Conservation (phyloP, 257 asterid genomes). For the Verbena officinalis region DNA sequence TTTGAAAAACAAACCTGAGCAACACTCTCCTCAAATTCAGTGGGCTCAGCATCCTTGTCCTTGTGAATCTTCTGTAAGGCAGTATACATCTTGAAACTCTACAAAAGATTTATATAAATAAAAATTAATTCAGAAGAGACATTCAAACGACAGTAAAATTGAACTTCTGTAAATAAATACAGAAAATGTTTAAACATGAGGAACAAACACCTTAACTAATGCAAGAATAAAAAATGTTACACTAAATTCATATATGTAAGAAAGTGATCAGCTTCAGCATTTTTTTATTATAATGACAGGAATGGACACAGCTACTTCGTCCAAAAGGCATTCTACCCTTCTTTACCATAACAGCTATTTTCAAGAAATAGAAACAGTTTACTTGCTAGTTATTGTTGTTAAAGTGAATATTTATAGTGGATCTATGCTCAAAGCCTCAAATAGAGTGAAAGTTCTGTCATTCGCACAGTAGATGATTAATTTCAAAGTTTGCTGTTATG, state of each 20-base stretch:
- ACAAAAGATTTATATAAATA: background rate
- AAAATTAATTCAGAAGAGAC: background rate
- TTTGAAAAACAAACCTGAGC: slow-evolving; percentile 60
- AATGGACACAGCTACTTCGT: background rate
- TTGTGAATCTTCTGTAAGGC: slow-evolving; percentile 71
- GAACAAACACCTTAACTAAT: background rate
- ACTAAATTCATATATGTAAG: background rate
- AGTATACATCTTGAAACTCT: slow-evolving; percentile 69
- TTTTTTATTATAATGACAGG: background rate
- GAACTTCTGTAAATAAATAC: background rate
- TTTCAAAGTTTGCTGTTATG: background rate
- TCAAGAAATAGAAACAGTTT: background rate
- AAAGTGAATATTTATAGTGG: too few relatives aligned
- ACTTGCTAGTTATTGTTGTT: background rate
- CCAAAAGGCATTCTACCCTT: background rate
- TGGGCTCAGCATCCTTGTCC: slow-evolving; percentile 79
- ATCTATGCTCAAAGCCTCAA: too few relatives aligned
- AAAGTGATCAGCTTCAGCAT: background rate
- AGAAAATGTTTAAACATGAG: background rate
- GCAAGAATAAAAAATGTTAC: background rate
- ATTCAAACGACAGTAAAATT: background rate
- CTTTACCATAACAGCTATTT: background rate
- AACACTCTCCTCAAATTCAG: slow-evolving; percentile 83
- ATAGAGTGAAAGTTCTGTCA: background rate
- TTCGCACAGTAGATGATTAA: background rate